phyloP scores from a whole-genome alignment of 1,284 basidiomycete genomes.

The Apiotrichum montevideense region DNA sequence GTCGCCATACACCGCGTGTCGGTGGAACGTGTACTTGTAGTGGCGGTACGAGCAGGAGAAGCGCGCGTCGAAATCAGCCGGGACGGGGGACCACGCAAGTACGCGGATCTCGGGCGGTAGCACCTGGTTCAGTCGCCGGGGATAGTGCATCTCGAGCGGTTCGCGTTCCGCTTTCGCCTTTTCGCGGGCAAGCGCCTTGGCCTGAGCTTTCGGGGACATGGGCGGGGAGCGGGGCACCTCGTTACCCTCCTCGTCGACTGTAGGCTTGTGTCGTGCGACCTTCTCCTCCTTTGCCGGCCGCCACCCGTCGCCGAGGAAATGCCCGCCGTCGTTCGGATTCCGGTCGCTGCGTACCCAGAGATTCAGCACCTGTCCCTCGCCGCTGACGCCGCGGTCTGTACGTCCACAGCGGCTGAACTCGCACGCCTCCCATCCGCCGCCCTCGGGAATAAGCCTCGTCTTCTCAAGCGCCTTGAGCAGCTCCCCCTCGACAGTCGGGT shows the following conservation, averaged over 20 bases:
- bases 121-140: constrained; percentile 77
- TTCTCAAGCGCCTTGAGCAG: constrained; percentile 75
- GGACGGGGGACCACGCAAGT: constrained; percentile 93
- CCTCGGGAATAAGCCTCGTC: constrained; percentile 66
- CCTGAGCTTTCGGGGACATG: not conserved
- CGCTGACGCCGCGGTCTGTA: constrained; percentile 92
- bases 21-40: constrained; percentile 93
- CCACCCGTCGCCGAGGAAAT: constrained; percentile 25
- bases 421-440: constrained; percentile 71
- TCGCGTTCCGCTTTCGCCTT: constrained; percentile 1
- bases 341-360: constrained; percentile 71
- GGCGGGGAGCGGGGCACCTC: not conserved
- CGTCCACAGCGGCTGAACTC: constrained; percentile 87
- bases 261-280: not conserved
- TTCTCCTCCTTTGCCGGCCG: constrained; percentile 9
- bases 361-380: constrained; percentile 87
- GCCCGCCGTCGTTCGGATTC: constrained; percentile 27
- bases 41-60: constrained; percentile 83
- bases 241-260: not conserved
- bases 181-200: constrained; percentile 3
- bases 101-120: constrained; percentile 84
- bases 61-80: constrained; percentile 71
- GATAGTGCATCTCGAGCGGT: constrained; percentile 65
- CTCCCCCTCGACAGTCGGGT: constrained; percentile 87
- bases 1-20: constrained; percentile 32